Conservation (phyloP, 768 basidiomycete species). For the Amanita rubescens region DNA sequence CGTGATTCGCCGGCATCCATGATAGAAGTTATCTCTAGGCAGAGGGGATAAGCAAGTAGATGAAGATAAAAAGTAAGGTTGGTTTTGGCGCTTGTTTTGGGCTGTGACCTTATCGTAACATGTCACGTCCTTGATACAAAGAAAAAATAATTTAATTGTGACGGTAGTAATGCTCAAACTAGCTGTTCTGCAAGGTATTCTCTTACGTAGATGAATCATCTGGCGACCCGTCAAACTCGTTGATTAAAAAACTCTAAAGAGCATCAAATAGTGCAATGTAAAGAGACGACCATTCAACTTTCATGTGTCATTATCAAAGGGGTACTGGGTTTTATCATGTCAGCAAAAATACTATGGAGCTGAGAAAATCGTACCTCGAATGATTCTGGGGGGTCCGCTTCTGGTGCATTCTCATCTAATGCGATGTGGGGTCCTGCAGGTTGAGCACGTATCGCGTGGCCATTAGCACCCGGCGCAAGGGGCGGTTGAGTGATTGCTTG, state of each 20-base stretch:
- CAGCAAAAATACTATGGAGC: background rate
- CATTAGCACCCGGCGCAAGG: conserved; percentile 24
- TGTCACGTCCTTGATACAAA: background rate
- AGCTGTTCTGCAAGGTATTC: too few species aligned
- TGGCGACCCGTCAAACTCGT: background rate
- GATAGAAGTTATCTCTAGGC: conserved; percentile 9
- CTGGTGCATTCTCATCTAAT: conserved; percentile 62
- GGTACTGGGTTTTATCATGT: conserved; percentile 45
- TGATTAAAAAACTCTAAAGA: conserved; percentile 6
- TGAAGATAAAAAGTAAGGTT: background rate
- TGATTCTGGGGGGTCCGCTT: conserved; percentile 67
- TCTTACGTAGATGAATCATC: too few species aligned
- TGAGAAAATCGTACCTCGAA: conserved; percentile 63
- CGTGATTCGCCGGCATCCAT: conserved; percentile 53
- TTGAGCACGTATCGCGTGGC: conserved; percentile 21
- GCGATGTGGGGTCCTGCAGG: conserved; percentile 52
- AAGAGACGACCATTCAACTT: conserved; percentile 10
- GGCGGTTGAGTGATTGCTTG: conserved; percentile 21
- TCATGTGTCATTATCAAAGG: conserved; percentile 62
- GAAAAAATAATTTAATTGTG: background rate
- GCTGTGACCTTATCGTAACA: background rate
- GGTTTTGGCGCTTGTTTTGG: background rate
- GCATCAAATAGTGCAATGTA: background rate
- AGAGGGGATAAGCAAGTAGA: background rate
- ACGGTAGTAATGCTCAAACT: background rate